Evolutionary conservation across 331 rosid genomes (phyloP).

Genomic region (Pyracantha coccinea): DNA sequence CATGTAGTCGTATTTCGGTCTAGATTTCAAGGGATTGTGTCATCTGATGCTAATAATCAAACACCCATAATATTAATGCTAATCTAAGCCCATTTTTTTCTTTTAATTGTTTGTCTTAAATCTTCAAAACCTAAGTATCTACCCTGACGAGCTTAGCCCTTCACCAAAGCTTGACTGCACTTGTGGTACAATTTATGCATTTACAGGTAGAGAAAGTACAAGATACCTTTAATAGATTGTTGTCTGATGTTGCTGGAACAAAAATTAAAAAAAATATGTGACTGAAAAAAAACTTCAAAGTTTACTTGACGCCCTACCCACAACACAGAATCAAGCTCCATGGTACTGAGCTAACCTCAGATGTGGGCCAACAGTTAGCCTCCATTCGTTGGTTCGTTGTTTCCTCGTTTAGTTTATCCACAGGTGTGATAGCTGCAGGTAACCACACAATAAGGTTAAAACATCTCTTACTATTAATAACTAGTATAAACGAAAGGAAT

Average conservation of each 20-base stretch:
- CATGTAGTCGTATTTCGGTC: neutral
- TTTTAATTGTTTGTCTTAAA: neutral
- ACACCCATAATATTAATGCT: neutral
- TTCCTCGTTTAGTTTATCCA: conserved; percentile 42
- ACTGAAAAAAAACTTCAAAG: neutral
- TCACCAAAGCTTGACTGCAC: neutral
- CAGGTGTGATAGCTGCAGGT: conserved; percentile 40
- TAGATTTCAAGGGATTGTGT: neutral
- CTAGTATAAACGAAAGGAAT: neutral
- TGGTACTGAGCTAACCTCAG: conserved; percentile 48
- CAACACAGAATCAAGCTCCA: neutral
- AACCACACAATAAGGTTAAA: conserved; percentile 3
- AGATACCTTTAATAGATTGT: neutral
- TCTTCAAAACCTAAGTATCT: neutral
- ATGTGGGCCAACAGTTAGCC: conserved; percentile 32
- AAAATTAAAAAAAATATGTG: neutral
- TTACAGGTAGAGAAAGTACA: neutral
- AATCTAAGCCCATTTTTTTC: neutral
- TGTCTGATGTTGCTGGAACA: neutral
- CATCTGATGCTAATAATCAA: neutral
- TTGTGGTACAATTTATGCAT: neutral
- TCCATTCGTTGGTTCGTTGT: conserved; percentile 40
- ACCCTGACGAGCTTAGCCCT: neutral
- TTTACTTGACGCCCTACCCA: neutral
- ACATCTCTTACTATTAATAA: conserved; percentile 10